Conservation (phyloP, 192 early-diverging fungal genomes). For the Thoreauomyces humboldtii region DNA sequence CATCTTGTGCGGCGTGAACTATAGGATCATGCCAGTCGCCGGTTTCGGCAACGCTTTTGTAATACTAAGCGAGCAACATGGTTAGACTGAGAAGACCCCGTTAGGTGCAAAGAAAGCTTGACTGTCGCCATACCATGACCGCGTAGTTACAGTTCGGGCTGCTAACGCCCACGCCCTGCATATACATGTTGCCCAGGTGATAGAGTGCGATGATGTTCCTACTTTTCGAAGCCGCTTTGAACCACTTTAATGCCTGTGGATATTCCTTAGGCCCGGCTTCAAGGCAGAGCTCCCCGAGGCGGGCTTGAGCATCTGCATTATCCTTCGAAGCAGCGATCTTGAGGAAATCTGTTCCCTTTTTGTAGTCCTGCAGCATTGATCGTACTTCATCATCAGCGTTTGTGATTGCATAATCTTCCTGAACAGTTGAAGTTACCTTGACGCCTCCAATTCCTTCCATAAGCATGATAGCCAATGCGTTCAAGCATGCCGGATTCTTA, state of each 20-base stretch:
- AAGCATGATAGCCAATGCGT: slow-evolving; percentile 83
- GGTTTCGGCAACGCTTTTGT: slow-evolving; percentile 76
- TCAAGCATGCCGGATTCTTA: slow-evolving; percentile 63
- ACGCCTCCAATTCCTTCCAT: slow-evolving; percentile 57
- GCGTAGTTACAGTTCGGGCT: slow-evolving; percentile 64
- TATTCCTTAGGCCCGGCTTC: slow-evolving; percentile 20
- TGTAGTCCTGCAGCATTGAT: slow-evolving; percentile 43
- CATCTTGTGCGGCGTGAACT: slow-evolving; percentile 55
- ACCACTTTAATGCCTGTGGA: slow-evolving; percentile 46
- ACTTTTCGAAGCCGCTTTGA: slow-evolving; percentile 57
- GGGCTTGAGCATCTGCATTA: slow-evolving; percentile 77
- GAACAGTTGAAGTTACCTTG: slow-evolving; percentile 23
- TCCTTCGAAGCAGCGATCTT: slow-evolving; percentile 64
- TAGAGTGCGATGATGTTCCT: slow-evolving; percentile 79
- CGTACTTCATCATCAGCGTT: too few species aligned
- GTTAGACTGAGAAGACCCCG: background rate
- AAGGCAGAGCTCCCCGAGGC: slow-evolving; percentile 57
- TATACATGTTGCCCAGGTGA: slow-evolving; percentile 73
- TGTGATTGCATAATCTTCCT: too few species aligned
- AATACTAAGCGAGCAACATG: slow-evolving; percentile 47
- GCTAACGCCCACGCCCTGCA: slow-evolving; percentile 42
- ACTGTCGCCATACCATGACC: slow-evolving; percentile 47
- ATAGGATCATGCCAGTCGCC: slow-evolving; percentile 80
- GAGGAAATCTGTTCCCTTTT: slow-evolving; percentile 65
- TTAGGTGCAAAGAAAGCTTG: background rate